phyloP scores from a whole-genome alignment of 1,139 yeast species.

The Blastobotrys proliferans region DNA sequence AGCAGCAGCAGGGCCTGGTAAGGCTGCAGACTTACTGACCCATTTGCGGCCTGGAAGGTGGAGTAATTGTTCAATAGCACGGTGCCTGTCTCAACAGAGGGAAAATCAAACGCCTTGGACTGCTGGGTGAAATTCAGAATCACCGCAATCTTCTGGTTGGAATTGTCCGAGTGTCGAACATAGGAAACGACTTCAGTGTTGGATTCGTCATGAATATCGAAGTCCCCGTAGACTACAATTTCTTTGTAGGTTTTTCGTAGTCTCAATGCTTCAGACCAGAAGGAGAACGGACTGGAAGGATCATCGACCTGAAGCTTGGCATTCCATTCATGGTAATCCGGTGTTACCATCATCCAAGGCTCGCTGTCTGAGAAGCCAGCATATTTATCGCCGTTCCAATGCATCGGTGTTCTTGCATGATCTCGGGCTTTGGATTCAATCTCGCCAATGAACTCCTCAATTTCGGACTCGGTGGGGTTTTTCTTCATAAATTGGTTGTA shows the following conservation, averaged over 20 bases:
- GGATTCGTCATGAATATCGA: too few relatives aligned
- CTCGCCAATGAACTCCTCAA: constrained; percentile 32
- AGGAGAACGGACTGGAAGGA: constrained; percentile 44
- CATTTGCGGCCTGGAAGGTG: not conserved
- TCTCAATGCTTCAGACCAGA: constrained; percentile 44
- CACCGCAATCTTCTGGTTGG: constrained; percentile 40
- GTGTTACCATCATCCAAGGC: constrained; percentile 48
- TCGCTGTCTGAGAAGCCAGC: constrained; percentile 49
- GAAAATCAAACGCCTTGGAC: not conserved
- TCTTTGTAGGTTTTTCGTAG: constrained; percentile 46
- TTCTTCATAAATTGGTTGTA: constrained; percentile 32
- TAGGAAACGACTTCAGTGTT: constrained; percentile 41
- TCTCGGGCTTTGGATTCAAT: constrained; percentile 39
- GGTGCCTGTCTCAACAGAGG: not conserved
- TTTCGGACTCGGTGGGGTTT: constrained; percentile 36
- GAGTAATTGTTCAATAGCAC: not conserved
- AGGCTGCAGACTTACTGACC: not conserved
- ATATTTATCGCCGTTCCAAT: constrained; percentile 46
- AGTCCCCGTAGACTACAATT: constrained; percentile 46
- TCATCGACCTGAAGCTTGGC: constrained; percentile 46
- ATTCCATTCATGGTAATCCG: constrained; percentile 42
- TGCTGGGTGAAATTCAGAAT: constrained; percentile 43
- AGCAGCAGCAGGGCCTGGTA: not conserved
- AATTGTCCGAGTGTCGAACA: constrained; percentile 33
- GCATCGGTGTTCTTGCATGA: constrained; percentile 57